Evolutionary conservation across 2,329 filamentous ascomycete species (phyloP), one percentile per base, ranked within the genome.

Genomic region (Amesomyces nigricolor): DNA sequence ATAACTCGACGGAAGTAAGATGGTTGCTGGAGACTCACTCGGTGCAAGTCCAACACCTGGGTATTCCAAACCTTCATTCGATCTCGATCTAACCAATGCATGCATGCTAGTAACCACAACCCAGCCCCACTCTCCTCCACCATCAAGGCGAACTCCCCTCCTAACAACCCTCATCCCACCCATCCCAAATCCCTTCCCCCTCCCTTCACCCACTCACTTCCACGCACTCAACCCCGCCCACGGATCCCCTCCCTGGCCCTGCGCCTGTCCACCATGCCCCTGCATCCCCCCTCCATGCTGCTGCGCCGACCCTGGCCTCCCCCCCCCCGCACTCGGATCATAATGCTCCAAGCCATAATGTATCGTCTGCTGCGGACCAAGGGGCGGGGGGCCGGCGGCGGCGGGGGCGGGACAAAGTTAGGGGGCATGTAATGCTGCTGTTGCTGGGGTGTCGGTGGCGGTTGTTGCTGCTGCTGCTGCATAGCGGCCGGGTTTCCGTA

Each of bases 191-290:
- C 22, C 22, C 22, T 5, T 22, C 5, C 22, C 22, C 22, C 2
- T 4, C 4, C 22, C 22, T 6, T 26, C 22, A 19, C 22, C 4
- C 22, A 26, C 22, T 62, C 47, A 87, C 68, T 86, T 87, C 85
- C 85, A 88, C 45, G 79, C 80, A 71, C 79, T 86, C 62, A 89
- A 68, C 4, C 85, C 86, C 14, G 85, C 84, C 85, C 85, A 89
- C 7, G 85, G 86, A 74, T 89, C 84, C 65, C 64, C 11, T 66
- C 59, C 39, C 35, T 47, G 43, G 14, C 38, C 37, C 46, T 50
- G 57, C 52, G 85, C 70, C 58, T 71, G 70, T 57, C 72, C 70
- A 16, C 68, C 66, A 17, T 68, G 82, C 48, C 85, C 70, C 56
- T 71, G 70, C 22, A 26, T 26, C 22, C 22, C 22, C 3, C 22